Evolutionary conservation across 2,329 filamentous ascomycete species (phyloP).

Genomic region (Diaporthe citriasiana): DNA sequence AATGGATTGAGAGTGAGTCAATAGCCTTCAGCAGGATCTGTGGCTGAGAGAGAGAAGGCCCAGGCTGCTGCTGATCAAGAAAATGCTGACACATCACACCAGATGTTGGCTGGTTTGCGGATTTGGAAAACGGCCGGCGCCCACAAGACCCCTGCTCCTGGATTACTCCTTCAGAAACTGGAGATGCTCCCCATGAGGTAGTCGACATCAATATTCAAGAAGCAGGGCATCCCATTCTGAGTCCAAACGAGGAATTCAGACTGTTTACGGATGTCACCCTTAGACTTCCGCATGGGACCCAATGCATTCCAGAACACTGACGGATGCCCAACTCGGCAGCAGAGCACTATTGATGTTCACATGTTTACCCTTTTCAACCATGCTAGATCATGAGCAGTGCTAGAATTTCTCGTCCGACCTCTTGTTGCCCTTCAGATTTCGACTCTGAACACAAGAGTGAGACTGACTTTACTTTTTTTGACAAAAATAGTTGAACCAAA

Average conservation of each 20-base stretch:
- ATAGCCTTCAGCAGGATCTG: not conserved
- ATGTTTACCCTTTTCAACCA: not conserved
- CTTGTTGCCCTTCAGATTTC: not conserved
- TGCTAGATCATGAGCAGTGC: not conserved
- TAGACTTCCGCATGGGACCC: not conserved
- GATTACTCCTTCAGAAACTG: not conserved
- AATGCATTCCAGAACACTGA: not conserved
- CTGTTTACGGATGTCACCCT: not conserved
- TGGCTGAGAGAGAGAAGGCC: not conserved
- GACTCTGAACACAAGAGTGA: not conserved
- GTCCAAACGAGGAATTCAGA: not conserved
- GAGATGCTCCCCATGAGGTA: not conserved
- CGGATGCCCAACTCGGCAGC: not conserved
- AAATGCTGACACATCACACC: not conserved
- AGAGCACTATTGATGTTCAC: not conserved
- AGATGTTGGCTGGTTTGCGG: not conserved
- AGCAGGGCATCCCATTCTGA: not conserved
- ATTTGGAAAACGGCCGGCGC: not conserved
- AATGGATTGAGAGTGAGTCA: conserved; percentile 12
- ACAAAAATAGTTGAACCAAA: not conserved
- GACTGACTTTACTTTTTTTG: not conserved
- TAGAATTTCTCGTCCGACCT: not conserved
- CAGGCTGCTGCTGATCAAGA: not conserved
- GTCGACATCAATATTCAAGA: not conserved
- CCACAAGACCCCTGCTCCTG: not conserved